Evolutionary conservation across 2,329 filamentous ascomycete species (phyloP).

Genomic region (Penicillium sp.): DNA sequence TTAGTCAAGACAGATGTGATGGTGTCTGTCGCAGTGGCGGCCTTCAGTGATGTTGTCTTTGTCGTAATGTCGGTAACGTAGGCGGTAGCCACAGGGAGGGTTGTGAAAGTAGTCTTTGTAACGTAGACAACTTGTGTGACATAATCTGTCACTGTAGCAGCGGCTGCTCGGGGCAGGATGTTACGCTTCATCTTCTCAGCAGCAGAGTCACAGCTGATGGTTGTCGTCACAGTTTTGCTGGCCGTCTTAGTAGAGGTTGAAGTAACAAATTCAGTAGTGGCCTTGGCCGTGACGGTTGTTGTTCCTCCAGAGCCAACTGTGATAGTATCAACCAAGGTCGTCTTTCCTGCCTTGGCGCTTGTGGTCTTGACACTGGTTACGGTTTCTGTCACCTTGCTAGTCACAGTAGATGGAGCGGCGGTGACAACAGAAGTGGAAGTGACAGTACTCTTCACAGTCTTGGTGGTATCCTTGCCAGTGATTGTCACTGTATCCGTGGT

Average conservation of each 20-base stretch:
- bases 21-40: slow-evolving; percentile 1
- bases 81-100: background rate
- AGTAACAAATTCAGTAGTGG: slow-evolving; percentile 26
- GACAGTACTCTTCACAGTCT: slow-evolving; percentile 15
- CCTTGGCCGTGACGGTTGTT: slow-evolving; percentile 30
- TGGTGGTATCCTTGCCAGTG: slow-evolving; percentile 18
- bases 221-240: slow-evolving; percentile 15
- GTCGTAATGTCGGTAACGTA: slow-evolving; percentile 4
- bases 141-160: slow-evolving; percentile 1
- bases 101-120: slow-evolving; percentile 1
- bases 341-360: slow-evolving; percentile 6
- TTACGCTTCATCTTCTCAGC: slow-evolving; percentile 14
- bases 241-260: slow-evolving; percentile 8
- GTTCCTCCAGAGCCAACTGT: slow-evolving; percentile 4
- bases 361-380: slow-evolving; percentile 3
- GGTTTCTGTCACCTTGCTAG: slow-evolving; percentile 3
- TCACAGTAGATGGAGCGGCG: slow-evolving; percentile 22
- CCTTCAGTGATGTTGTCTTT: slow-evolving; percentile 3
- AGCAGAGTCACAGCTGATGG: slow-evolving; percentile 14
- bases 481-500: slow-evolving; percentile 13
- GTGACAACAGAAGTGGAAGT: slow-evolving; percentile 26
- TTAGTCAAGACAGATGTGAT: slow-evolving; percentile 3
- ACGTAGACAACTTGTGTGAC: slow-evolving; percentile 1
- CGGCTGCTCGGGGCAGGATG: background rate
- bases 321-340: background rate